phyloP scores from a whole-genome alignment of 257 asterid genomes.

The Lycium ferocissimum region DNA sequence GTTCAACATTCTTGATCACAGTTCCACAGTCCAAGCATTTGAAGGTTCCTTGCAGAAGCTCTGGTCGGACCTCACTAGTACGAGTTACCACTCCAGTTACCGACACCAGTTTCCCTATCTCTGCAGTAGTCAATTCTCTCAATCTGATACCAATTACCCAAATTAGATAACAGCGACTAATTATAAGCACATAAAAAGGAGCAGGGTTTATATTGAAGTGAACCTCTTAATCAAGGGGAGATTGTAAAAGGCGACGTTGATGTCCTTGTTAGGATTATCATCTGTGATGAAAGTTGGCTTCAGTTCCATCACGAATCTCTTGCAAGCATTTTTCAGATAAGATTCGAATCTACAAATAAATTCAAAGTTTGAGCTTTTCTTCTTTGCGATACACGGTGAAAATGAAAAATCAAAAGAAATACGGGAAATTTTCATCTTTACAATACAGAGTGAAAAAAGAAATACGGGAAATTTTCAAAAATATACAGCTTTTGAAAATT shows the following conservation, averaged over 20 bases:
- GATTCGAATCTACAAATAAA: conserved; percentile 60
- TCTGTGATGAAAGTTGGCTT: conserved; percentile 76
- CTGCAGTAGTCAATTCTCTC: conserved; percentile 85
- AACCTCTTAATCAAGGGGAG: conserved; percentile 81
- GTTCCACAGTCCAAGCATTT: conserved; percentile 92
- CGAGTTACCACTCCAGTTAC: conserved; percentile 97
- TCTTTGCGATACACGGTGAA: background rate
- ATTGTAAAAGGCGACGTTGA: conserved; percentile 85
- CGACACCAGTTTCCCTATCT: conserved; percentile 88
- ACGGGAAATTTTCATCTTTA: no score
- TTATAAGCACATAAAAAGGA: background rate
- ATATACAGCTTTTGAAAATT: no score
- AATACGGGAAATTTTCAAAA: no score
- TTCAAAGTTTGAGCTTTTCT: background rate
- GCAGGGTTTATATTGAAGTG: background rate
- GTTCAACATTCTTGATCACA: conserved; percentile 77
- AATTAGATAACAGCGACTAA: conserved; percentile 1
- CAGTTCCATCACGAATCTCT: conserved; percentile 80
- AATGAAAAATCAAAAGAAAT: background rate
- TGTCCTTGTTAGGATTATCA: conserved; percentile 82
- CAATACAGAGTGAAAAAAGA: no score
- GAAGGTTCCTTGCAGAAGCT: conserved; percentile 87
- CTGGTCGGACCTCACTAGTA: conserved; percentile 96
- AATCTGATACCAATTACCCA: conserved; percentile 40
- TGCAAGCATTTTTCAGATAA: conserved; percentile 84